Evolutionary conservation across 495 filamentous ascomycete genomes (phyloP).

Genomic region (Geopyxis carbonaria): DNA sequence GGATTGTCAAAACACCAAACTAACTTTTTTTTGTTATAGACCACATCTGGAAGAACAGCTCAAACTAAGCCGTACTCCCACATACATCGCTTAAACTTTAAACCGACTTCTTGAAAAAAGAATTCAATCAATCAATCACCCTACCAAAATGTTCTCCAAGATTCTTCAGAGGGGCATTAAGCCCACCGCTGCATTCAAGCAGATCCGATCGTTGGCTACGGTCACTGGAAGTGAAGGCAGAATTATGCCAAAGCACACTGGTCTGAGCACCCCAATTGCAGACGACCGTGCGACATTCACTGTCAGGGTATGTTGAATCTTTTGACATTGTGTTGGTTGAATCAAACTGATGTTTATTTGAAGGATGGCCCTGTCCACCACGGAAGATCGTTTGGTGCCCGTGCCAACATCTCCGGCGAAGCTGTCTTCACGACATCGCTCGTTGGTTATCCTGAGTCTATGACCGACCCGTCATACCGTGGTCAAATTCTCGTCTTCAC

Average conservation of each 20-base stretch:
- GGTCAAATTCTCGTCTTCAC: slow-evolving; percentile 98
- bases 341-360: slow-evolving; percentile 27
- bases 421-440: slow-evolving; percentile 56
- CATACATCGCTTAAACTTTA: slow-evolving; percentile 9
- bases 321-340: neutral
- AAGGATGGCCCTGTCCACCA: slow-evolving; percentile 75
- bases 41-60: slow-evolving; percentile 94
- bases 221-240: slow-evolving; percentile 51
- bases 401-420: slow-evolving; percentile 83
- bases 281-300: slow-evolving; percentile 81
- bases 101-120: slow-evolving; percentile 19
- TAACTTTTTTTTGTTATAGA: slow-evolving; percentile 33
- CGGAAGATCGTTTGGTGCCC: slow-evolving; percentile 85
- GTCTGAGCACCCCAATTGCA: slow-evolving; percentile 36
- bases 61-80: slow-evolving; percentile 42
- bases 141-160: slow-evolving; percentile 31
- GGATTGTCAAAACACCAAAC: slow-evolving; percentile 8
- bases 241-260: slow-evolving; percentile 30
- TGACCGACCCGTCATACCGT: slow-evolving; percentile 97
- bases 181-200: slow-evolving; percentile 27
- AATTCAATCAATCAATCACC: slow-evolving; percentile 23
- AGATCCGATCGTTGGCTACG: slow-evolving; percentile 50
- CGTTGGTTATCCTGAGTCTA: slow-evolving; percentile 90
- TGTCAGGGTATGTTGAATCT: slow-evolving; percentile 48
- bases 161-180: slow-evolving; percentile 35